Evolutionary conservation across 257 asterid species (phyloP).

Genomic region (Solanum pinnatisectum): DNA sequence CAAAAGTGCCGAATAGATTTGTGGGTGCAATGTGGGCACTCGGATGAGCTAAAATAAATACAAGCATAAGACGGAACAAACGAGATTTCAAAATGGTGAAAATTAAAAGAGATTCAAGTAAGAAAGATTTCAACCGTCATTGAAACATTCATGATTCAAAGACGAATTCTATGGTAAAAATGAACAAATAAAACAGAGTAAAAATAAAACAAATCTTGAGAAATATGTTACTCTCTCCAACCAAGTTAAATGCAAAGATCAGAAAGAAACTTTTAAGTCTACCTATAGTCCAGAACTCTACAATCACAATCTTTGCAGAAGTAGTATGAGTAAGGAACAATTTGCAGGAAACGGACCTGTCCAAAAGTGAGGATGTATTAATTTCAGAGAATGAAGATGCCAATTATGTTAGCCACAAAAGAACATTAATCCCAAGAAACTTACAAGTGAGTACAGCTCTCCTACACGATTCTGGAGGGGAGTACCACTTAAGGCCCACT

Average conservation of each 20-base stretch:
- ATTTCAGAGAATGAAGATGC: neutral
- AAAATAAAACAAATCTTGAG: neutral
- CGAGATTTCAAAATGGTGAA: neutral
- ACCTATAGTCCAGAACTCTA: constrained; percentile 79
- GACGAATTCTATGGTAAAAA: neutral
- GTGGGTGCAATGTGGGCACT: constrained; percentile 71
- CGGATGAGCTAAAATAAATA: constrained; percentile 41
- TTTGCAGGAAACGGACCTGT: constrained; percentile 90
- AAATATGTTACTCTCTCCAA: neutral
- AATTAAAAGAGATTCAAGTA: neutral
- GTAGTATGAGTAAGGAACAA: constrained; percentile 76
- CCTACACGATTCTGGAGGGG: constrained; percentile 99
- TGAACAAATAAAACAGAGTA: neutral
- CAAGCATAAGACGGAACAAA: constrained; percentile 3
- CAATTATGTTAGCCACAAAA: neutral
- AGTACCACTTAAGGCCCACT: constrained; percentile 98
- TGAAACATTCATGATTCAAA: neutral
- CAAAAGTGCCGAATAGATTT: constrained; percentile 80
- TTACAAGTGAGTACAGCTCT: constrained; percentile 94
- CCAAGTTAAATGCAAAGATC: neutral
- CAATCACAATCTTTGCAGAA: constrained; percentile 98
- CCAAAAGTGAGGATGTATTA: constrained; percentile 3
- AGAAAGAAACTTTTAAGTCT: constrained; percentile 6
- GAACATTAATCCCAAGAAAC: constrained; percentile 13
- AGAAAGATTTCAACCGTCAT: neutral